Percentiles rank a stretch among this genome's conserved stretches.
phyloP scores from a whole-genome alignment of 2,329 filamentous ascomycete species.

The Bipolaris zeicola region DNA sequence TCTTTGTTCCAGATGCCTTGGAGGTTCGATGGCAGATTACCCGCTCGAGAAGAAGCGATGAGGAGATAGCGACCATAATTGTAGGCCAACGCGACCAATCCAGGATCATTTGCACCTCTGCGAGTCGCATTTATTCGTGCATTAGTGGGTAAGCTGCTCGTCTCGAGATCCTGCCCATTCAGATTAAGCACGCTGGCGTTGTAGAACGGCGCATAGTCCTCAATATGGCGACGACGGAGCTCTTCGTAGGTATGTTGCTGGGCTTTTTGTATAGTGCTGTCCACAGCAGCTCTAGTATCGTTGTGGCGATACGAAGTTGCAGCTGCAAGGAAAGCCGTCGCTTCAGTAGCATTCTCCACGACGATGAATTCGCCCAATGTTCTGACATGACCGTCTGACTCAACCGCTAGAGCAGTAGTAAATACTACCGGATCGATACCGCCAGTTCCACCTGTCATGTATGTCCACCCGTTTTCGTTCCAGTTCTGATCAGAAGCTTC shows the following conservation, averaged over 20 bases:
- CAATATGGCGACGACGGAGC: constrained; percentile 38
- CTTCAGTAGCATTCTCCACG: constrained; percentile 39
- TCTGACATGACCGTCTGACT: constrained; percentile 10
- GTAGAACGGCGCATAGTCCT: constrained; percentile 35
- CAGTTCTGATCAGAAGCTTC: constrained; percentile 10
- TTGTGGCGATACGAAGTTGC: constrained; percentile 49
- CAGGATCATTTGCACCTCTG: constrained; percentile 15
- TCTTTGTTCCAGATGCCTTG: constrained; percentile 54
- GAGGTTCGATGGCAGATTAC: constrained; percentile 50
- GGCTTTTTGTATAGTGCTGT: constrained; percentile 24
- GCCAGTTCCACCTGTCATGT: constrained; percentile 11
- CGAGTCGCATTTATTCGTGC: constrained; percentile 7
- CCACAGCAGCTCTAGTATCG: constrained; percentile 34
- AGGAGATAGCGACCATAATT: constrained; percentile 51
- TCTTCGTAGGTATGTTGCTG: constrained; percentile 25
- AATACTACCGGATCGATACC: constrained; percentile 5
- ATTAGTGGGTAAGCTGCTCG: constrained; percentile 7
- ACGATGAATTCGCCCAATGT: constrained; percentile 8
- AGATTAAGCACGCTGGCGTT: constrained; percentile 9
- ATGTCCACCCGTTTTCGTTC: constrained; percentile 3
- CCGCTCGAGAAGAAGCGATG: constrained; percentile 41
- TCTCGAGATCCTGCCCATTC: not conserved
- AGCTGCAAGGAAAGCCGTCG: constrained; percentile 48
- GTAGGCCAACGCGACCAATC: constrained; percentile 42
- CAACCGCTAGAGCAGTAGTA: constrained; percentile 5